Percentiles rank a stretch among this genome's conserved stretches.
Conservation (phyloP, 129 eudicot species). For the Ambrosia artemisiifolia region DNA sequence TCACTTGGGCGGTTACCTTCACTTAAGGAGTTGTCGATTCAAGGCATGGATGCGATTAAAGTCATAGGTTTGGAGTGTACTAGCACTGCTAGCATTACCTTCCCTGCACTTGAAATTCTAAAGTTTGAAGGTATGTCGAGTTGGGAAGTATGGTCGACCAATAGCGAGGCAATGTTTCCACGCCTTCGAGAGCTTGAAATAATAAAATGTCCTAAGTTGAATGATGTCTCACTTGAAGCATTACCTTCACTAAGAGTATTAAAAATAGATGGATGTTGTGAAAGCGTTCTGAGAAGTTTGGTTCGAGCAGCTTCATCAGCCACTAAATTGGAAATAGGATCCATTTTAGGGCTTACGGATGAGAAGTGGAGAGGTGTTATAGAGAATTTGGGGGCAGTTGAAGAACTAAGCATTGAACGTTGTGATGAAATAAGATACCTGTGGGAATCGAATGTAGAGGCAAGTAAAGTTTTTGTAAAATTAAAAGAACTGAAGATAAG, state of each 20-base stretch:
- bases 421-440: slow-evolving; percentile 12
- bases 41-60: neutral
- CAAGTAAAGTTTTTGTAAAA: neutral
- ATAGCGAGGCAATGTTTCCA: neutral
- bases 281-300: neutral
- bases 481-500: neutral
- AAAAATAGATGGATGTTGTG: neutral
- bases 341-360: neutral
- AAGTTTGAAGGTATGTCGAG: neutral
- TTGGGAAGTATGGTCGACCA: neutral
- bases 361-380: neutral
- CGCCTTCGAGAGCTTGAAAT: neutral
- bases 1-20: slow-evolving; percentile 7
- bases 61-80: neutral
- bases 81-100: neutral
- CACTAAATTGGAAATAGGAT: neutral
- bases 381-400: too few relatives aligned
- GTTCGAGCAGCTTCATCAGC: slow-evolving; percentile 6
- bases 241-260: neutral
- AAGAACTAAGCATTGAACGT: accelerated
- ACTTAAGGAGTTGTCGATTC: neutral
- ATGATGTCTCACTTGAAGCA: slow-evolving; percentile 3
- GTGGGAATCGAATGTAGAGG: neutral
- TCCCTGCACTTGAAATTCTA: neutral
- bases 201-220: neutral